Conservation (phyloP, 805 yeast genomes). For the Kodamaea kaohsiungensis region DNA sequence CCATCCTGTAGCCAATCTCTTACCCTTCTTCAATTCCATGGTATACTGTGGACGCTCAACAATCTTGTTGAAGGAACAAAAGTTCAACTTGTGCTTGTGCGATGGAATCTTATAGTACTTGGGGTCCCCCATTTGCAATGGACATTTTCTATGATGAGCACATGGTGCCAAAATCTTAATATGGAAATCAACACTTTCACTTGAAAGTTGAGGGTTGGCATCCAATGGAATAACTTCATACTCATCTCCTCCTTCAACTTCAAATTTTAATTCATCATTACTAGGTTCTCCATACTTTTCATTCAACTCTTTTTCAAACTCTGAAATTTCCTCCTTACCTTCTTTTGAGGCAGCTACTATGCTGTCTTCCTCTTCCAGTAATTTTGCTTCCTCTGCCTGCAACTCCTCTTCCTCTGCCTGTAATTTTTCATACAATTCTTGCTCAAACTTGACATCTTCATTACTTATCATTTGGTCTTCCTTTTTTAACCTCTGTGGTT, state of each 20-base stretch:
- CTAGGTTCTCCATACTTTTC: slow-evolving; percentile 43
- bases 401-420: slow-evolving; percentile 23
- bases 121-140: slow-evolving; percentile 78
- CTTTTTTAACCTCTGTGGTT: slow-evolving; percentile 39
- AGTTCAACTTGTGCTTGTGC: slow-evolving; percentile 61
- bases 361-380: slow-evolving; percentile 23
- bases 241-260: slow-evolving; percentile 41
- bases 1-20: slow-evolving; percentile 74
- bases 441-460: slow-evolving; percentile 35
- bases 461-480: slow-evolving; percentile 39
- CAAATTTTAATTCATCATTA: slow-evolving; percentile 49
- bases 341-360: not conserved
- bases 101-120: slow-evolving; percentile 56
- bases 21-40: slow-evolving; percentile 85
- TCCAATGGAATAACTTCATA: slow-evolving; percentile 27
- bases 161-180: slow-evolving; percentile 84
- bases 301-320: slow-evolving; percentile 32
- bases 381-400: slow-evolving; percentile 22
- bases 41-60: slow-evolving; percentile 77
- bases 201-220: slow-evolving; percentile 9
- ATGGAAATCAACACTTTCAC: slow-evolving; percentile 46
- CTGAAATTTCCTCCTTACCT: slow-evolving; percentile 9
- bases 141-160: slow-evolving; percentile 83
- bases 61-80: slow-evolving; percentile 73
- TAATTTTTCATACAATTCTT: slow-evolving; percentile 27